Conservation (phyloP, 768 basidiomycete genomes). For the Mycena polygramma region DNA sequence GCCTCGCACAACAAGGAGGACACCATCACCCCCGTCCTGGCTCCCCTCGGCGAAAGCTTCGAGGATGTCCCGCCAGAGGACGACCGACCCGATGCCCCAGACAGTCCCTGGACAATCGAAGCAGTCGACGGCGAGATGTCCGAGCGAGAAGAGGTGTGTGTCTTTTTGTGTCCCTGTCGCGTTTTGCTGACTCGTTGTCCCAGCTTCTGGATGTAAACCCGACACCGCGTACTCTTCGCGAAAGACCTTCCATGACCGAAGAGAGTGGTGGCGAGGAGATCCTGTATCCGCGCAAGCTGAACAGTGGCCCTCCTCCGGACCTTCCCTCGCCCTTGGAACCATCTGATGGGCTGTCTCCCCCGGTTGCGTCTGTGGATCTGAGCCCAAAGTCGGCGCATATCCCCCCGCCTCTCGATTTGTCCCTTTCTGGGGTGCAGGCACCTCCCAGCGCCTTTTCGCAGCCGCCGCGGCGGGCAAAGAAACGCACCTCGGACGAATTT, state of each 20-base stretch:
- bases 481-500: slow-evolving; percentile 87
- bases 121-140: slow-evolving; percentile 85
- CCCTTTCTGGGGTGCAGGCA: slow-evolving; percentile 47
- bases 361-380: slow-evolving; percentile 42
- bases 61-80: slow-evolving; percentile 57
- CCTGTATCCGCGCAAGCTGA: slow-evolving; percentile 79
- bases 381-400: slow-evolving; percentile 42
- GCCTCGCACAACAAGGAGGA: slow-evolving; percentile 57
- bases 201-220: slow-evolving; percentile 61
- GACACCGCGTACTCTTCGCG: slow-evolving; percentile 64
- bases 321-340: slow-evolving; percentile 47
- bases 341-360: slow-evolving; percentile 44
- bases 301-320: slow-evolving; percentile 45
- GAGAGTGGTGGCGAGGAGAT: slow-evolving; percentile 95
- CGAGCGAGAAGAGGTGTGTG: slow-evolving; percentile 74
- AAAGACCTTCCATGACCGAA: slow-evolving; percentile 76
- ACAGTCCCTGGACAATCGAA: slow-evolving; percentile 92
- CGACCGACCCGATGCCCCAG: slow-evolving; percentile 69
- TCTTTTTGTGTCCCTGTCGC: slow-evolving; percentile 15
- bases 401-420: slow-evolving; percentile 46
- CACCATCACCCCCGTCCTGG: slow-evolving; percentile 44
- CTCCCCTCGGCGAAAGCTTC: slow-evolving; percentile 53
- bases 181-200: slow-evolving; percentile 24
- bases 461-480: slow-evolving; percentile 70
- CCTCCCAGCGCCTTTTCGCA: slow-evolving; percentile 77